phyloP scores from a whole-genome alignment of 192 early-diverging fungal species.

The Linnemannia zychae region DNA sequence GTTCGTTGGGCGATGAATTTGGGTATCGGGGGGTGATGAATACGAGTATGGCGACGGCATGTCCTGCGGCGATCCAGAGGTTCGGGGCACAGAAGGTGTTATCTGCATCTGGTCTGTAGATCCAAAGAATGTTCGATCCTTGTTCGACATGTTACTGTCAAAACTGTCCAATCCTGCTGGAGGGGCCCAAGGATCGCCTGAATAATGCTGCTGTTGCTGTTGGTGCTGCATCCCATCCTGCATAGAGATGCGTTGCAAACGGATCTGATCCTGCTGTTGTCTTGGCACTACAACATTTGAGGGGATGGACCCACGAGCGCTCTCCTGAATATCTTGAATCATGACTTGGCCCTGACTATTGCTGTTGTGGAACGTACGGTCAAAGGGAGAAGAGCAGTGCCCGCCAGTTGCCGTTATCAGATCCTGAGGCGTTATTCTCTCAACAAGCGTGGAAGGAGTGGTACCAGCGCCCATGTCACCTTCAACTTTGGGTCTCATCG shows the following conservation, averaged over 20 bases:
- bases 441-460: neutral
- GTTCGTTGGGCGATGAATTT: too few species aligned
- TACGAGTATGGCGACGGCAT: too few species aligned
- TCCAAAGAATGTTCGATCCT: too few species aligned
- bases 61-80: too few species aligned
- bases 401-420: neutral
- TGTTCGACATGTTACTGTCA: neutral
- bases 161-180: neutral
- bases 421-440: neutral
- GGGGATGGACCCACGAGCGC: neutral
- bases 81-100: too few species aligned
- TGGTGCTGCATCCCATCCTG: neutral
- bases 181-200: neutral
- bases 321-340: neutral
- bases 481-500: neutral
- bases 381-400: neutral
- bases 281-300: neutral
- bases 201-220: neutral
- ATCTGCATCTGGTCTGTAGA: too few species aligned
- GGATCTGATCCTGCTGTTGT: neutral
- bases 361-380: neutral
- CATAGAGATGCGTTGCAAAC: neutral
- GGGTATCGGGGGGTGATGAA: too few species aligned
- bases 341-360: neutral
- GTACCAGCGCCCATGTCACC: neutral